Evolutionary conservation across 2,329 filamentous ascomycete genomes (phyloP).

Genomic region (Pseudogymnoascus sp.): DNA sequence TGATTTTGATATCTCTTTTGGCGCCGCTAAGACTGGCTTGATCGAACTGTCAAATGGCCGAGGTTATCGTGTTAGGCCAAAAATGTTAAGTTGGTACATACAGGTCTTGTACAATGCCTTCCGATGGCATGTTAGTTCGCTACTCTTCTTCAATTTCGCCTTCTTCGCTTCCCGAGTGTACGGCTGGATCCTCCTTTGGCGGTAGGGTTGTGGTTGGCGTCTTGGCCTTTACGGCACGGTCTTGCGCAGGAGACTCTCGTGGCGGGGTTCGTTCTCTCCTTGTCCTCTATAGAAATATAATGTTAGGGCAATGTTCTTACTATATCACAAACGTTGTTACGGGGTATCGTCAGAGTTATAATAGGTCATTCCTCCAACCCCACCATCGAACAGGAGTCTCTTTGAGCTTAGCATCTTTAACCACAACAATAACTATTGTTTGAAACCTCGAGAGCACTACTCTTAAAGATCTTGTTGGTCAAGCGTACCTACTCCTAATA

Average conservation of each 20-base stretch:
- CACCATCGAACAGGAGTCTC: background rate
- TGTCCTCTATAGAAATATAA: constrained; percentile 37
- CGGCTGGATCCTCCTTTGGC: constrained; percentile 37
- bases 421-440: background rate
- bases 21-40: background rate
- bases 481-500: background rate
- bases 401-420: background rate
- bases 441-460: background rate
- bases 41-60: constrained; percentile 11
- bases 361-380: background rate
- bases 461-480: background rate
- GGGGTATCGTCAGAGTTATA: background rate
- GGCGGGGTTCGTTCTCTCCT: constrained; percentile 44
- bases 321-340: constrained; percentile 23
- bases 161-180: constrained; percentile 78
- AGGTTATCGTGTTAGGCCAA: constrained; percentile 26
- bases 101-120: constrained; percentile 16
- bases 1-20: background rate
- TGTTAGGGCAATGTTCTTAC: constrained; percentile 6
- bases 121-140: background rate
- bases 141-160: constrained; percentile 82
- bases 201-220: constrained; percentile 37
- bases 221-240: constrained; percentile 48
- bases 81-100: constrained; percentile 26
- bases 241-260: constrained; percentile 47